A percentile compares a stretch with the other conserved stretches of the same genome.
These are phyloP conservation scores for Melampsora larici-populina DNA, from an alignment of 1,284 basidiomycete species.

Conservation along the genomic window DNA sequence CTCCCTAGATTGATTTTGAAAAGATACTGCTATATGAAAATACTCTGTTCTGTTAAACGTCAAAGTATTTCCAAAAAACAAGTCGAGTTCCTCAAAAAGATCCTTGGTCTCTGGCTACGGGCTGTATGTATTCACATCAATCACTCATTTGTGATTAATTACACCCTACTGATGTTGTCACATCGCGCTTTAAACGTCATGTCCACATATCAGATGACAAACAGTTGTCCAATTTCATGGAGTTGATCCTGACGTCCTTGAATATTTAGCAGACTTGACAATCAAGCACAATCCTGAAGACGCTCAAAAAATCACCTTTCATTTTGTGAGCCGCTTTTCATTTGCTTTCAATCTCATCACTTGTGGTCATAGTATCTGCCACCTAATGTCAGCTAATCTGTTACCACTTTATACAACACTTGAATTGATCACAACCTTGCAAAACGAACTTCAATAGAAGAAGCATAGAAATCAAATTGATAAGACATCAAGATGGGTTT, in stretches of 20 bases:
- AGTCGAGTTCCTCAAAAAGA: background rate
- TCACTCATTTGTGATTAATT: background rate
- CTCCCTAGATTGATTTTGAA: too few relatives aligned
- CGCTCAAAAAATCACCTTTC: background rate
- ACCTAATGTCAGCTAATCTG: too few relatives aligned
- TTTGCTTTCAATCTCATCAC: too few relatives aligned
- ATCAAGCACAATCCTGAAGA: background rate
- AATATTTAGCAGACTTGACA: background rate
- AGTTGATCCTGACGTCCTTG: background rate
- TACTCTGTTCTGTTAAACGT: too few relatives aligned
- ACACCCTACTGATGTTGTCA: background rate
- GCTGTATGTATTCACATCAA: background rate
- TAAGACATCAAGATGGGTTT: too few relatives aligned
- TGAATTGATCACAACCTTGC: too few relatives aligned
- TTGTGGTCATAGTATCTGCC: too few relatives aligned
- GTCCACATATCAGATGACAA: background rate
- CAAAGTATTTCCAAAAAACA: background rate
- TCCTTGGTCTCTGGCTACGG: background rate
- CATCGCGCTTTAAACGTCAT: background rate
- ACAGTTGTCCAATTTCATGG: background rate
- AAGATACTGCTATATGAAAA: too few relatives aligned
- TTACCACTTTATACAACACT: too few relatives aligned
- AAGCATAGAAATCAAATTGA: too few relatives aligned
- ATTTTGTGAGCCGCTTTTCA: background rate
- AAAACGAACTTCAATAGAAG: too few relatives aligned